These are phyloP conservation scores for Apocynum venetum DNA, from an alignment of 257 asterid species.

Conservation along the genomic window DNA sequence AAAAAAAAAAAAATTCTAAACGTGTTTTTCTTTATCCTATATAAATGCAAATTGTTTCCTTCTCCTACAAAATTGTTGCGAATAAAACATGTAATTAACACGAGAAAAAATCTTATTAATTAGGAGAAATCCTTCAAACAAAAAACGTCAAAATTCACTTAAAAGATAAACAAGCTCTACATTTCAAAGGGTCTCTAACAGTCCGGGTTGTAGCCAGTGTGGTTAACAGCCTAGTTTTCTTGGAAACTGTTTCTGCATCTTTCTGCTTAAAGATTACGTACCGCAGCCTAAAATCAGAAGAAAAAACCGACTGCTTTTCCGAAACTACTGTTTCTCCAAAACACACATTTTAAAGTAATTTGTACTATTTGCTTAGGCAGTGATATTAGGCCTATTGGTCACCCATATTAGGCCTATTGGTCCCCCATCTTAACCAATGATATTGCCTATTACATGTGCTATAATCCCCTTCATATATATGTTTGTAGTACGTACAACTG, in stretches of 20 bases:
- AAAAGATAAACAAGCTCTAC: no score
- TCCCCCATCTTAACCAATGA: background rate
- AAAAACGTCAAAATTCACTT: no score
- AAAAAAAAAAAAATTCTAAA: no score
- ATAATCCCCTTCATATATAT: background rate
- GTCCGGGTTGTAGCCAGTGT: background rate
- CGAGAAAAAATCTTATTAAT: no score
- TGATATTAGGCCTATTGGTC: background rate
- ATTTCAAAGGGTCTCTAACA: no score
- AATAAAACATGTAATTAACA: no score
- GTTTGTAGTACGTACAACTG: background rate
- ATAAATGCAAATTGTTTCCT: no score
- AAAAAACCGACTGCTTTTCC: background rate
- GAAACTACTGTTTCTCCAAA: background rate
- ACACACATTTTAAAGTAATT: background rate
- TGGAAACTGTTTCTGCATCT: background rate
- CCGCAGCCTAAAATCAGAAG: slow-evolving; percentile 1
- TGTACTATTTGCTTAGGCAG: background rate
- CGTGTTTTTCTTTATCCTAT: no score
- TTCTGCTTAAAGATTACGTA: background rate
- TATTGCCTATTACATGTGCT: background rate
- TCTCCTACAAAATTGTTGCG: no score
- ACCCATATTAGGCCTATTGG: background rate
- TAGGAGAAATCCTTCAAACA: no score
- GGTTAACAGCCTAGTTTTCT: background rate